Evolutionary conservation across 192 early-diverging fungal species (phyloP), one percentile per base, ranked within the genome.

Genomic region (Allomyces arbusculus): DNA sequence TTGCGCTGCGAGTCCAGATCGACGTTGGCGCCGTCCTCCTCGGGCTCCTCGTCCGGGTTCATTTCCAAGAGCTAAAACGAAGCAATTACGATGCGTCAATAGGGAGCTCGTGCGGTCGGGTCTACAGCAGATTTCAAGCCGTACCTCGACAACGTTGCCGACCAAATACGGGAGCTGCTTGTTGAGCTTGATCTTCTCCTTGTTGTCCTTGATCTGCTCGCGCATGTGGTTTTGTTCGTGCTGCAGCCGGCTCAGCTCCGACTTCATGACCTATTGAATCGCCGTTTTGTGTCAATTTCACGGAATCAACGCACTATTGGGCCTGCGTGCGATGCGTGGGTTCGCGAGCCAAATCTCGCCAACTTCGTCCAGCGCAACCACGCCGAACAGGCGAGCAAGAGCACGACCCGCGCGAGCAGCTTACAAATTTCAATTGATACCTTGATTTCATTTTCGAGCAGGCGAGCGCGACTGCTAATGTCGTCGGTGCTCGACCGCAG

Each of bases 151-250:
- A 44, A 98, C 88, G 72, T 93, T 96, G 23, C 88, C 85, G 28
- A 98, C 95, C 68, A 98, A 76, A 73, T 96, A 96, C 45, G 95
- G 95, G 63, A 96, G 80, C 76, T 95, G 93, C 78, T 90, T 92
- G 79, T 96, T 95, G 74, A 96, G 78, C 77, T 92, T 94, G 77
- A 98, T 93, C 78, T 98, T 98, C 71, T 98, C 91, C 74, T 91
- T 85, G 78, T 95, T 98, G 65, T 96, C 93, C 77, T 93, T 94
- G 72, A 98, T 98, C 67, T 87, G 85, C 66, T 87, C 91, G 68
- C 87, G 85, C 87, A 90, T 90, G 62, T 82, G 80, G 33, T 72
- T 76, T 70, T 94, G 89, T 75, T 98, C 95, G 74, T 95, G 91
- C 43, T 80, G 72, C 25, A 98, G 77, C n/a, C 94, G 86, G 66